Evolutionary conservation across 208 protist genomes (phyloP), one percentile per base, ranked within the genome.

Genomic region (Leishmania braziliensis): DNA sequence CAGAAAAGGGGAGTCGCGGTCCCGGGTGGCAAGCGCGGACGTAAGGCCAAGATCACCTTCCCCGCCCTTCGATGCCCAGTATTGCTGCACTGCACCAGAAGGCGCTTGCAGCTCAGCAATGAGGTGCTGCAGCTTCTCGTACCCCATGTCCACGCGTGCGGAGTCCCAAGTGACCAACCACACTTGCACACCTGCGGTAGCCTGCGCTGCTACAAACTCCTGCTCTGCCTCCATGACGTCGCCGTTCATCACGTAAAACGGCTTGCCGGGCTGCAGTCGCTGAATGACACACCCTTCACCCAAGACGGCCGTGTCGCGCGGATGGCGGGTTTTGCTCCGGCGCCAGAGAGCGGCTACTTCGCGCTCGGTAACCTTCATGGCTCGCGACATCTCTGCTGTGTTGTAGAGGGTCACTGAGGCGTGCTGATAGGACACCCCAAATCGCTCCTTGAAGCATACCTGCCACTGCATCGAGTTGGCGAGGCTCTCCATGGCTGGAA

Each of bases 211-310:
- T 16, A 63, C 82, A n/a, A 86, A 86, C 9, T 63, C 39, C 43
- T 79, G 54, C 74, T 86, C 82, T 14, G 78, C 73, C 23, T 74
- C 82, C 54, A 79, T 43, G 73, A 77, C 78, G n/a, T 75, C 78
- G 29, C 82, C 82, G 81, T 79, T 89, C 33, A 95, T 63, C 20
- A 92, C 65, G 60, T 92, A 89, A 76, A 90, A 91, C 36, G 72
- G 79, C 77, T 92, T 92, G 50, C 86, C 71, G 18, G 82, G 74
- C 33, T 83, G 62, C 14, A 84, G 63, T 8, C 66, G 65, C 81
- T 90, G 84, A 56, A 94, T 90, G 56, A 85, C 72, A 70, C 91
- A 84, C 16, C 76, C 83, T 69, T 79, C 83, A 14, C 86, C 72
- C 53, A 91, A 68, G 48, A 84, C 83, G 76, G 91, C 63, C 2